A percentile compares a stretch with the other conserved stretches of the same genome.
phyloP scores from a whole-genome alignment of 257 asterid genomes.

The Jaltomata sinuosa region DNA sequence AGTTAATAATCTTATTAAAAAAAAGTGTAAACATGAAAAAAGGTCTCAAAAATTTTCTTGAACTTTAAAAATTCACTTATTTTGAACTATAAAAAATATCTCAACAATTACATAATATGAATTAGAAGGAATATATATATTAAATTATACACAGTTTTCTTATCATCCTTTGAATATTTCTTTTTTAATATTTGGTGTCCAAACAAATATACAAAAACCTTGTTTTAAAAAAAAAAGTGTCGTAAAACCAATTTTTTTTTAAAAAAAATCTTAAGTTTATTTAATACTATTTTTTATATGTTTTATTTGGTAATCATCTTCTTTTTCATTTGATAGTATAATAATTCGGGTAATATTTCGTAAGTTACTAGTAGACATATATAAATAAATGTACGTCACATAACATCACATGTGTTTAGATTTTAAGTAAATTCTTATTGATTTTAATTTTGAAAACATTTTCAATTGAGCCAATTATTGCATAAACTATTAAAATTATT shows the following conservation, averaged over 20 bases:
- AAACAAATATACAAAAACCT: no score
- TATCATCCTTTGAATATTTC: no score
- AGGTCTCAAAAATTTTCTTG: no score
- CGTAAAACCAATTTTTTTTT: fast-evolving
- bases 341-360: neutral
- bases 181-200: no score
- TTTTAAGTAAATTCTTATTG: neutral
- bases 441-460: neutral
- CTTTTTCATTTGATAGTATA: neutral
- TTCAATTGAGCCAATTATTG: neutral
- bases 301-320: neutral
- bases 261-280: neutral
- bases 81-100: no score
- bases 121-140: no score
- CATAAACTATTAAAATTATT: neutral
- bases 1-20: no score
- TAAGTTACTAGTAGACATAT: neutral
- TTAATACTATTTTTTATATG: neutral
- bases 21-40: no score
- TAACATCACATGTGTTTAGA: neutral
- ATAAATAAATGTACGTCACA: neutral
- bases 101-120: no score
- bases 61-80: no score
- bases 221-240: no score
- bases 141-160: no score